Evolutionary conservation across 1,284 basidiomycete species (phyloP), one percentile per base, ranked within the genome.

Genomic region (Heterobasidion irregulare): DNA sequence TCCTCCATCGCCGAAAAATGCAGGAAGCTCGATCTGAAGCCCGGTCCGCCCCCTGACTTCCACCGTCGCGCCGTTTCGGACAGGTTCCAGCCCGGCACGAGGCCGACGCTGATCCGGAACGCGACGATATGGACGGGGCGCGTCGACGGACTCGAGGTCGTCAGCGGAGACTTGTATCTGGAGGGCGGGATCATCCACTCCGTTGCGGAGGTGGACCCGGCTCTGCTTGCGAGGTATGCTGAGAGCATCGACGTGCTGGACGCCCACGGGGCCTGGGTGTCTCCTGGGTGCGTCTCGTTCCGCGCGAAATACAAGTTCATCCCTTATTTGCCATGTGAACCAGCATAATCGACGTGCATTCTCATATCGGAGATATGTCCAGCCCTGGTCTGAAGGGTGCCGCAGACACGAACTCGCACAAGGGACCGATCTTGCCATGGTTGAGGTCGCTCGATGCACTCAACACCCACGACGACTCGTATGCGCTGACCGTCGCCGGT

Each of bases 71-170:
- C 76, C 7, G 68, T 66, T 38, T 91, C 84, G 6, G 91, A 94
- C 64, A 74, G 92, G 45, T 89, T 79, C 62, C 89, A 86, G 53
- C 68, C 70, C 6, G 85, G 83, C 2, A 86, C 86, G 0, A 76
- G 76, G 44, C 71, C 84, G 3, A 83, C 84, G 7, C 73, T 86
- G 62, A 84, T 95, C 61, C 77, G 77, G 65, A 93, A 95, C 66
- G 90, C 83, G 2, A 84, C 82, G 0, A 76, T 96, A 16, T 91
- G 92, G 78, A 92, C 89, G 0, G 91, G 91, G 16, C 78, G 77
- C 48, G 69, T 82, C 38, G 79, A 84, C 52, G 85, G 84, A 6
- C 78, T 76, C 16, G 81, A 87, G 61, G 70, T 89, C 41, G 66
- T 89, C 16, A 70, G 76, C 33, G 86, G 82, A 5, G 82, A 84